Evolutionary conservation across 2,329 filamentous ascomycete genomes (phyloP).

Genomic region (Corynespora cassiicola): DNA sequence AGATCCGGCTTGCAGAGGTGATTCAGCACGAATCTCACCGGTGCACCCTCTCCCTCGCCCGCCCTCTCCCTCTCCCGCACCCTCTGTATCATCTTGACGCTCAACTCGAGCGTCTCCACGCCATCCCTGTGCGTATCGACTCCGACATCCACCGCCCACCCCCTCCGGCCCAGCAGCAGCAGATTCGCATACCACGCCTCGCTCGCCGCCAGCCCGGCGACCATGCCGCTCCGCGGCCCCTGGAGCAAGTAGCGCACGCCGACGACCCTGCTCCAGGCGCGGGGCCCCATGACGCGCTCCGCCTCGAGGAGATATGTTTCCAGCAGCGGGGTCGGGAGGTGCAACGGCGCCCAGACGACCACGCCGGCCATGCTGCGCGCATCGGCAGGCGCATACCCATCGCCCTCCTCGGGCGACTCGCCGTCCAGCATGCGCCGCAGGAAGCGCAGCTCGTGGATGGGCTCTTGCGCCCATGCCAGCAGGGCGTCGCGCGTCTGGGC

Average conservation of each 20-base stretch:
- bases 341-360: slow-evolving; percentile 86
- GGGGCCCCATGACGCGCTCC: slow-evolving; percentile 65
- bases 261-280: slow-evolving; percentile 70
- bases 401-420: slow-evolving; percentile 68
- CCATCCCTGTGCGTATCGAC: slow-evolving; percentile 82
- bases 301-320: slow-evolving; percentile 70
- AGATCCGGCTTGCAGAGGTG: slow-evolving; percentile 91
- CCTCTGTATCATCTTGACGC: slow-evolving; percentile 42
- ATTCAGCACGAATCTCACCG: slow-evolving; percentile 75
- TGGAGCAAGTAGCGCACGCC: slow-evolving; percentile 87
- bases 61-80: slow-evolving; percentile 60
- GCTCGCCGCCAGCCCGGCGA: slow-evolving; percentile 43
- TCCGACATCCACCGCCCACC: slow-evolving; percentile 80
- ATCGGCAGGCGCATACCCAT: slow-evolving; percentile 54
- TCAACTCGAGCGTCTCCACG: slow-evolving; percentile 60
- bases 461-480: slow-evolving; percentile 67
- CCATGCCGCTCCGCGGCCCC: slow-evolving; percentile 42
- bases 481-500: slow-evolving; percentile 22
- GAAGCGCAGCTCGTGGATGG: slow-evolving; percentile 75
- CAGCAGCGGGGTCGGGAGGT: slow-evolving; percentile 67
- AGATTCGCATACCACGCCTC: slow-evolving; percentile 57
- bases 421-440: slow-evolving; percentile 71
- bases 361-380: slow-evolving; percentile 67
- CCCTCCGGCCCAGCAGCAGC: slow-evolving; percentile 62
- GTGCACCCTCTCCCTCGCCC: slow-evolving; percentile 63